Base-by-base conservation (phyloP, 1,139 yeast species). In the Protomyces inouyei region DNA sequence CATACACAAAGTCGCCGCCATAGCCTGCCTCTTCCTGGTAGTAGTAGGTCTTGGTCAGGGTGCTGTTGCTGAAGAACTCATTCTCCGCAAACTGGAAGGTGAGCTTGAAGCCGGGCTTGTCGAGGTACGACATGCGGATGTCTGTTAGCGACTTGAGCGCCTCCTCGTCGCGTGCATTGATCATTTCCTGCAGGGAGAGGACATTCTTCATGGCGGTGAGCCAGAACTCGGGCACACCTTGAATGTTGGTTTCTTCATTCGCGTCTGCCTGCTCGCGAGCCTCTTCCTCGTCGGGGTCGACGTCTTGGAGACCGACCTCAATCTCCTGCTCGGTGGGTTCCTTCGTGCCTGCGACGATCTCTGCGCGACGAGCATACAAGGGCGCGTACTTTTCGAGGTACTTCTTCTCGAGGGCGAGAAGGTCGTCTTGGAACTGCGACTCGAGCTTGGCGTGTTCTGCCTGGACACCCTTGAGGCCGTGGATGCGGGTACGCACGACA, bases 161-260 rank as follows among this genome's bases (percentile, higher is more conserved):
- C 73, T 88, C 97, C 64, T 88, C 83, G 76, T 93, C 99, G 72
- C 96, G 84, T 67, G 91, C 97, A 56, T 95, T 85, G 72, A 95
- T 88, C 69, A 91, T 85, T 70, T 91, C 96, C 40, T 92, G 83
- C 53, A 92, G 84, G 43, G 90, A 85, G 35, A 86, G 84, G 71
- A 93, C 80, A 78, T 92, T 93, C 76, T 88, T 95, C 77, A 93
- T 80, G 8, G 98, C 95, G 25, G 98, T 93, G 72, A 92, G 82
- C 99, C 99, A 93, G 81, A 93, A 93, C 65, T 88, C 85, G 64
- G 98, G 98, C 71, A 93, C 84, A 70, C 99, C 99, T 69, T 79
- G 79, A 64, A 77, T 76, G 23, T 68, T 54, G 64, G 63, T 63
- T 40, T 52, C 43, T 48, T 51, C 51, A 14, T 40, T 14, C 23